These are phyloP conservation scores for Arthrobotrys conoides DNA, from an alignment of 2,329 filamentous ascomycete genomes.

Conservation along the genomic window DNA sequence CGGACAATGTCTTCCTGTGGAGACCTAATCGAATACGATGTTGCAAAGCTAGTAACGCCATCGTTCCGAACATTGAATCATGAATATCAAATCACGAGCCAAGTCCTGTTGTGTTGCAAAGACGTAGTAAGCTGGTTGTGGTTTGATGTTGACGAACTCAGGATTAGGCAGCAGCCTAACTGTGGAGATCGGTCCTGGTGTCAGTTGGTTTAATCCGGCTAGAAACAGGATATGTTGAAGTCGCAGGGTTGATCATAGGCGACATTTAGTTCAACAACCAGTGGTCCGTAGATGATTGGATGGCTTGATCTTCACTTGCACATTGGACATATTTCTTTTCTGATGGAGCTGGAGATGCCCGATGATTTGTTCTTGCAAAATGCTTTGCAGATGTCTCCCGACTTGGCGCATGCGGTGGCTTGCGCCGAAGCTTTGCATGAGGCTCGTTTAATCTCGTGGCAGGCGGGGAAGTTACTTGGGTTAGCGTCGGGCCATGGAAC, in stretches of 20 bases:
- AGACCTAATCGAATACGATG: constrained; percentile 29
- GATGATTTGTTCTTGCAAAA: constrained; percentile 14
- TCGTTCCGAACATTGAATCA: constrained; percentile 2
- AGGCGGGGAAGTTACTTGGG: constrained; percentile 32
- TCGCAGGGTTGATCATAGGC: constrained; percentile 35
- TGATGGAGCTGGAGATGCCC: constrained; percentile 17
- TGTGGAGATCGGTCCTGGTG: constrained; percentile 38
- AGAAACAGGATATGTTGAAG: constrained; percentile 25
- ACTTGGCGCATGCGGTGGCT: constrained; percentile 59
- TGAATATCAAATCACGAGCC: constrained; percentile 9
- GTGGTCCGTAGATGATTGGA: constrained; percentile 26
- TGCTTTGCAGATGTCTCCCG: constrained; percentile 51
- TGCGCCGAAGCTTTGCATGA: constrained; percentile 42
- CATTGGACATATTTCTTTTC: neutral
- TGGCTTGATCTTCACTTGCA: constrained; percentile 2
- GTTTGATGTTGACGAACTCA: constrained; percentile 46
- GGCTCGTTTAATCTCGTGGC: constrained; percentile 55
- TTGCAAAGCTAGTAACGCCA: constrained; percentile 17
- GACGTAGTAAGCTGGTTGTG: constrained; percentile 1
- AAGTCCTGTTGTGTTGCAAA: constrained; percentile 43
- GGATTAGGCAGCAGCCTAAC: constrained; percentile 54
- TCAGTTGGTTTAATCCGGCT: constrained; percentile 29
- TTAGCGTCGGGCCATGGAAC: constrained; percentile 56
- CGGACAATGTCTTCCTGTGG: constrained; percentile 6
- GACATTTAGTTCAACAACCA: neutral